phyloP scores from a whole-genome alignment of 2,329 filamentous ascomycete genomes.

The Botrytis fabae region DNA sequence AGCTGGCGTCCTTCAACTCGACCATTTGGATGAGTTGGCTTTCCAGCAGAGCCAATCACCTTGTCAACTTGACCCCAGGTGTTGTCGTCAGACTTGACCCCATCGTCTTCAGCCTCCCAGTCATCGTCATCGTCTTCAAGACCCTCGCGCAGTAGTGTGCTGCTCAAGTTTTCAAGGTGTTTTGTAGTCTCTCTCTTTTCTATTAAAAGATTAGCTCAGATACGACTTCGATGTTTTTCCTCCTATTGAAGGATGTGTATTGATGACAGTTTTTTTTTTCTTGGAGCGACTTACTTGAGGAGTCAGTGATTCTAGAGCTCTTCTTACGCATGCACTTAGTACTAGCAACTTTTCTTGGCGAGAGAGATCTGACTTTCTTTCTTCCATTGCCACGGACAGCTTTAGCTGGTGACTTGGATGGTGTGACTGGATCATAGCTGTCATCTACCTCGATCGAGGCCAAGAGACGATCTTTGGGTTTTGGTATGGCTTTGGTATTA shows the following conservation, averaged over 20 bases:
- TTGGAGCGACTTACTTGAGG: not conserved
- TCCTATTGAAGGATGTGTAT: not conserved
- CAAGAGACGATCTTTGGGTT: not conserved
- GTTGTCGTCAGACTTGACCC: not conserved
- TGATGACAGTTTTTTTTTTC: too few species aligned
- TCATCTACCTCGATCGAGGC: constrained; percentile 1
- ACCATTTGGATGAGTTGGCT: constrained; percentile 37
- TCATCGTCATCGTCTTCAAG: not conserved
- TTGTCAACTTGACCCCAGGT: not conserved
- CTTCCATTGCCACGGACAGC: not conserved
- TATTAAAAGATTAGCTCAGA: not conserved
- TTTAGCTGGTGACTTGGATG: not conserved
- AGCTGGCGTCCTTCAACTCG: constrained; percentile 43
- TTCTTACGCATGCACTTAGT: not conserved
- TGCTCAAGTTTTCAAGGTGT: not conserved
- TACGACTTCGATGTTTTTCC: not conserved
- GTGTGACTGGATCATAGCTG: not conserved
- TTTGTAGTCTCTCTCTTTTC: not conserved
- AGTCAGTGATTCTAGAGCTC: not conserved
- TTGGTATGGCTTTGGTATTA: not conserved
- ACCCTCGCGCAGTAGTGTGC: not conserved
- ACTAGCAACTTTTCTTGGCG: not conserved
- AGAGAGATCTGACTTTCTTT: not conserved
- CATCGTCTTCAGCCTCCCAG: not conserved
- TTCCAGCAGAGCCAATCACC: not conserved